Evolutionary conservation across 139 green algal genomes (phyloP).

Genomic region (Tetradesmus lagerheimii): DNA sequence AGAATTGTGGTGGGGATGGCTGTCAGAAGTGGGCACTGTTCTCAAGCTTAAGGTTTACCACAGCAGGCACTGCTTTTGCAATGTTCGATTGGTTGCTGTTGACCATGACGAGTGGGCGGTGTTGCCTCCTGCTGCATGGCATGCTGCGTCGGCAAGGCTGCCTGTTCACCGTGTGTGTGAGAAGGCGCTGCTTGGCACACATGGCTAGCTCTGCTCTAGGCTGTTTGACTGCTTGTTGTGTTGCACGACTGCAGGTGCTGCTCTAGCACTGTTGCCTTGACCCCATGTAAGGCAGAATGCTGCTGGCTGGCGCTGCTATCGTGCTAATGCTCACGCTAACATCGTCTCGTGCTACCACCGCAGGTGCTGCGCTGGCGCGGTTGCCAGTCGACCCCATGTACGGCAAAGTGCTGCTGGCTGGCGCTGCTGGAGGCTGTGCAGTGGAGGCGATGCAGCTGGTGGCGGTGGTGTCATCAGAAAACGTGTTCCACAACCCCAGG

Average conservation of each 20-base stretch:
- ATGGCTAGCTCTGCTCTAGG: too few relatives aligned
- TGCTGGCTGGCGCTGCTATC: constrained; percentile 68
- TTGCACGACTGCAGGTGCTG: not conserved
- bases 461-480: constrained; percentile 83
- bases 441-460: constrained; percentile 83
- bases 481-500: constrained; percentile 69
- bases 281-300: constrained; percentile 79
- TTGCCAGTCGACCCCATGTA: constrained; percentile 92
- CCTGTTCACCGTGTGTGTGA: not conserved
- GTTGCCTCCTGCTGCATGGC: not conserved
- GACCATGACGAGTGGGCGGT: not conserved
- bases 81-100: too few relatives aligned
- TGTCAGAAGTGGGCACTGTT: too few relatives aligned
- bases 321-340: too few relatives aligned
- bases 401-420: constrained; percentile 75
- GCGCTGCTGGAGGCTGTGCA: constrained; percentile 63
- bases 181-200: not conserved
- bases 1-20: too few relatives aligned
- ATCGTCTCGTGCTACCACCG: too few relatives aligned
- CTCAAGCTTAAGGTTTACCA: too few relatives aligned
- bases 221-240: too few relatives aligned
- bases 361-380: constrained; percentile 52
- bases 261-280: constrained; percentile 86
- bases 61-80: too few relatives aligned
- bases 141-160: not conserved